A percentile compares a stretch with the other conserved stretches of the same genome.
Conservation (phyloP, 768 basidiomycete genomes). For the Xerocomellus amylosporus region DNA sequence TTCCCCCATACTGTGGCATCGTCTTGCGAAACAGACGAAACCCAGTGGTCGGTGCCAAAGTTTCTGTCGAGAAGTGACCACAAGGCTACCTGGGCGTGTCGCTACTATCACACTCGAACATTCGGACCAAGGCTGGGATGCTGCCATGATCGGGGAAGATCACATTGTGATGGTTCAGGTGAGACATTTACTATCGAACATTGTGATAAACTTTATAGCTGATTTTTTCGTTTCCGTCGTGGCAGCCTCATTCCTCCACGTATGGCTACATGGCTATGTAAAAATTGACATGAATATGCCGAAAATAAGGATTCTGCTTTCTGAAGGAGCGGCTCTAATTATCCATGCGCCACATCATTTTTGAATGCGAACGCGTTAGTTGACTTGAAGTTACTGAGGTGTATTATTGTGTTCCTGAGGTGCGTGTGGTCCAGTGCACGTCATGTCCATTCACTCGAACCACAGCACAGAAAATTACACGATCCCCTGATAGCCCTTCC, state of each 20-base stretch:
- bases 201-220: neutral
- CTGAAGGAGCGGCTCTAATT: neutral
- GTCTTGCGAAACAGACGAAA: conserved; percentile 12
- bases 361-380: no score
- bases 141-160: conserved; percentile 38
- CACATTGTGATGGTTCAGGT: conserved; percentile 35
- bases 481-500: no score
- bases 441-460: no score
- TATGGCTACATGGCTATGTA: conserved; percentile 32
- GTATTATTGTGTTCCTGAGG: no score
- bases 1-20: conserved; percentile 14
- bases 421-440: no score
- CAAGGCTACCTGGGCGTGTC: conserved; percentile 31
- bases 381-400: no score
- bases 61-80: conserved; percentile 26
- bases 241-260: conserved; percentile 9
- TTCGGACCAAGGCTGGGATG: conserved; percentile 24
- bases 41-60: conserved; percentile 7
- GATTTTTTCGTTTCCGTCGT: neutral
- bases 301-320: neutral
- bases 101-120: conserved; percentile 11
- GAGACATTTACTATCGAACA: neutral
- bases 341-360: neutral
- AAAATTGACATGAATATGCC: neutral
- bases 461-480: no score